phyloP scores from a whole-genome alignment of 331 rosid species.

The Dryas integrifolia region DNA sequence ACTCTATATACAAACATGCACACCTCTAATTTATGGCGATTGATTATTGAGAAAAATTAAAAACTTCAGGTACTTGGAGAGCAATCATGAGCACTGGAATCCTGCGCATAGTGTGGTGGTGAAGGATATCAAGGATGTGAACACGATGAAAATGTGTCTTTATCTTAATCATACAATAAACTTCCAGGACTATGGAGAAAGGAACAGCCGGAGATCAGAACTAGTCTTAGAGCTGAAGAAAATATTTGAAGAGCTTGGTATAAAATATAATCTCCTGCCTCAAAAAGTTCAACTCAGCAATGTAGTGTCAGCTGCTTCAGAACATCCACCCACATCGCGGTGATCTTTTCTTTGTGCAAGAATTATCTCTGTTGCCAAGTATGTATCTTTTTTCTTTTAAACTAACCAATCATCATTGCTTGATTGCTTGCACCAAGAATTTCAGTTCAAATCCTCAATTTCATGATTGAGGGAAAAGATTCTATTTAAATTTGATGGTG shows the following conservation, averaged over 20 bases:
- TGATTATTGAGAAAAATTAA: neutral
- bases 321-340: conserved; percentile 28
- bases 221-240: conserved; percentile 72
- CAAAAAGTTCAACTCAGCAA: conserved; percentile 60
- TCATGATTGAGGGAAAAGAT: neutral
- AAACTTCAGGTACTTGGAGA: conserved; percentile 65
- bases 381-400: neutral
- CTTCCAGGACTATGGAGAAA: conserved; percentile 72
- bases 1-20: neutral
- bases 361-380: neutral
- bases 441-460: neutral
- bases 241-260: conserved; percentile 61
- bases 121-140: conserved; percentile 63
- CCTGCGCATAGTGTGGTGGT: conserved; percentile 51
- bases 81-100: conserved; percentile 73
- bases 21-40: neutral
- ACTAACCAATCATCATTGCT: neutral
- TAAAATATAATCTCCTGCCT: conserved; percentile 66
- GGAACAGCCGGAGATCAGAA: conserved; percentile 63
- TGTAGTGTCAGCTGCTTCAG: conserved; percentile 31
- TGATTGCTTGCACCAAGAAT: neutral
- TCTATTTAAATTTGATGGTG: neutral
- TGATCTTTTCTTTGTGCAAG: conserved; percentile 12
- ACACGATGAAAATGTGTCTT: conserved; percentile 62
- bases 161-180: conserved; percentile 69